Evolutionary conservation across 1,284 basidiomycete genomes (phyloP), one percentile per base, ranked within the genome.

Genomic region (Lentinus polychrous): DNA sequence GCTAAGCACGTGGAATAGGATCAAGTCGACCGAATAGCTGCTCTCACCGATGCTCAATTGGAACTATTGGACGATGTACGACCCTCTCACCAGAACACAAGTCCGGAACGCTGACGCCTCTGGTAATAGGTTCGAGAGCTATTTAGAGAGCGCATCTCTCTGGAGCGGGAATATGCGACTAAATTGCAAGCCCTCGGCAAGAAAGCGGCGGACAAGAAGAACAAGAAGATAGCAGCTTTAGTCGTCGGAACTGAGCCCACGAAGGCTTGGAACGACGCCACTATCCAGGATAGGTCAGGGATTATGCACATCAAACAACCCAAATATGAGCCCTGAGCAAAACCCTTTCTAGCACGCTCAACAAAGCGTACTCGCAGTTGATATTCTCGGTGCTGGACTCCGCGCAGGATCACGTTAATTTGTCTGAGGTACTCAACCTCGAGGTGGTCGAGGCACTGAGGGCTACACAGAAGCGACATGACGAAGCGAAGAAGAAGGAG

Each of bases 161-260:
- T 91, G 11, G 88, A 91, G 62, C 78, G 81, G 45, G 86, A 91
- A 58, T 90, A 88, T 60, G 83, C 86, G 1, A 60, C 66, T 15
- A 89, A 85, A 59, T 68, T 90, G 15, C 79, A 85, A 58, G 63
- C 69, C 12, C 64, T 91, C 22, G 73, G 74, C 2, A 80, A 75
- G 64, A 89, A 81, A 59, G 79, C 81, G 1, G 66, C 71, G 14
- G 89, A 91, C 43, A 86, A 79, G 73, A 86, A 83, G 63, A 66
- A 64, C 37, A 86, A 78, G 65, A 71, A 73, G 48, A 75, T 78
- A 53, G 59, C 68, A 2, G 61, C 66, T 17, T 66, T 84, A 18
- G 76, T 85, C 4, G 63, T 87, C 10, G 88, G 86, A 27, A 73
- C 73, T 37, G 79, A 81, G 46, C 83, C 86, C 10, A 79, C 79